Evolutionary conservation across 2,329 filamentous ascomycete genomes (phyloP).

Genomic region (Dryadomyces sulphureus): DNA sequence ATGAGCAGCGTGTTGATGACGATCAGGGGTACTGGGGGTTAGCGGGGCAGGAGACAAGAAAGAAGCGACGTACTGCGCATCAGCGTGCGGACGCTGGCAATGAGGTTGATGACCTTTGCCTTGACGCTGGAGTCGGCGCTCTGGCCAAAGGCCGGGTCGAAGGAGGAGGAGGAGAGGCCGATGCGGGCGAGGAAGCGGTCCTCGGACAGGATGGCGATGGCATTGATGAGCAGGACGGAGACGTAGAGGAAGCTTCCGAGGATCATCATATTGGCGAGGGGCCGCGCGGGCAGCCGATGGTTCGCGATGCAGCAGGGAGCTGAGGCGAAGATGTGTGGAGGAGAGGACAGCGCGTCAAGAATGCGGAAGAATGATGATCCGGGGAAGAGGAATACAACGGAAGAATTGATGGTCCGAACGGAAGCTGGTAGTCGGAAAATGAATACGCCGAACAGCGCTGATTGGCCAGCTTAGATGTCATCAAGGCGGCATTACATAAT

Average conservation of each 20-base stretch:
- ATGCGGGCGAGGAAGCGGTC: constrained; percentile 86
- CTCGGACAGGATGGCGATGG: constrained; percentile 85
- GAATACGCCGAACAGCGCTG: too few relatives aligned
- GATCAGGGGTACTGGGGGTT: constrained; percentile 60
- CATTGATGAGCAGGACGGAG: constrained; percentile 78
- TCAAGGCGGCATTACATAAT: not conserved
- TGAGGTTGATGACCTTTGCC: constrained; percentile 75
- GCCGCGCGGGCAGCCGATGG: too few relatives aligned
- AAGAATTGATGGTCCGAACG: too few relatives aligned
- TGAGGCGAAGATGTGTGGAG: not conserved
- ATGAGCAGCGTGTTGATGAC: constrained; percentile 72
- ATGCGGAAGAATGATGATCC: too few relatives aligned
- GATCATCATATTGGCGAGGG: constrained; percentile 14
- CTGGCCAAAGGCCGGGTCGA: constrained; percentile 67
- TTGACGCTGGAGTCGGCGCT: constrained; percentile 64
- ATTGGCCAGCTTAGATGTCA: too few relatives aligned
- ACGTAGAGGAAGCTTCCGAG: constrained; percentile 31
- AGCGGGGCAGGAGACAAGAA: not conserved
- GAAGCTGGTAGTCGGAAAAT: too few relatives aligned
- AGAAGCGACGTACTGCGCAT: constrained; percentile 63
- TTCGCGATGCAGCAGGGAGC: not conserved
- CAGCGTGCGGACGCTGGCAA: constrained; percentile 76
- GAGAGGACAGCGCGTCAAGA: too few relatives aligned
- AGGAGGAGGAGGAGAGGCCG: constrained; percentile 58
- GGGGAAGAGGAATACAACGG: too few relatives aligned